These are phyloP conservation scores for Diaporthe ampelina DNA, from an alignment of 2,329 filamentous ascomycete genomes.

Conservation along the genomic window DNA sequence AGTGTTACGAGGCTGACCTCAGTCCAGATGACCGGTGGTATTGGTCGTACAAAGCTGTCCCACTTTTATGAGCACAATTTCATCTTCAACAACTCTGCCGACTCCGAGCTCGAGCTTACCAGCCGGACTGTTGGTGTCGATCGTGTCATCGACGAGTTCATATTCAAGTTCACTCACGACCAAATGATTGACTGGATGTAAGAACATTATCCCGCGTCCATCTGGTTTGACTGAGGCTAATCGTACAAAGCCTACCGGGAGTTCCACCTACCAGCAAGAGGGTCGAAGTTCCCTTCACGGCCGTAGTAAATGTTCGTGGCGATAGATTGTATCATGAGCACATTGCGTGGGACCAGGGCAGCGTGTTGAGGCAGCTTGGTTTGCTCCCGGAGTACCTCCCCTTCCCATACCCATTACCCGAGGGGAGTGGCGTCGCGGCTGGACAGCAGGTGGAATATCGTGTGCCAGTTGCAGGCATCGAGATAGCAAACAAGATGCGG, in stretches of 20 bases:
- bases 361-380: constrained; percentile 72
- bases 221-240: constrained; percentile 15
- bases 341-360: constrained; percentile 78
- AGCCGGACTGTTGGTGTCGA: constrained; percentile 81
- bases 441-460: constrained; percentile 65
- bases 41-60: constrained; percentile 74
- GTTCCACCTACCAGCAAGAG: constrained; percentile 67
- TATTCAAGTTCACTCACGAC: constrained; percentile 75
- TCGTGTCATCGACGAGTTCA: constrained; percentile 79
- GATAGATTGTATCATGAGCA: constrained; percentile 79
- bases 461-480: constrained; percentile 71
- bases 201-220: constrained; percentile 47
- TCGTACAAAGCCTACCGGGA: constrained; percentile 60
- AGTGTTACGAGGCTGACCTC: background rate
- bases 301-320: constrained; percentile 76
- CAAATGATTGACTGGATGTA: constrained; percentile 78
- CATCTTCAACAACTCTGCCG: constrained; percentile 79
- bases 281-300: constrained; percentile 73
- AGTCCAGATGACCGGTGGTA: constrained; percentile 73
- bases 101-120: constrained; percentile 77
- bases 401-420: constrained; percentile 68
- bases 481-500: constrained; percentile 63
- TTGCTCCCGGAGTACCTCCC: constrained; percentile 75
- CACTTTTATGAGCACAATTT: constrained; percentile 81
- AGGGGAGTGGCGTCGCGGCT: constrained; percentile 50